Base-by-base conservation (phyloP, 2,329 filamentous ascomycete species). In the Cladosporium sp. region DNA sequence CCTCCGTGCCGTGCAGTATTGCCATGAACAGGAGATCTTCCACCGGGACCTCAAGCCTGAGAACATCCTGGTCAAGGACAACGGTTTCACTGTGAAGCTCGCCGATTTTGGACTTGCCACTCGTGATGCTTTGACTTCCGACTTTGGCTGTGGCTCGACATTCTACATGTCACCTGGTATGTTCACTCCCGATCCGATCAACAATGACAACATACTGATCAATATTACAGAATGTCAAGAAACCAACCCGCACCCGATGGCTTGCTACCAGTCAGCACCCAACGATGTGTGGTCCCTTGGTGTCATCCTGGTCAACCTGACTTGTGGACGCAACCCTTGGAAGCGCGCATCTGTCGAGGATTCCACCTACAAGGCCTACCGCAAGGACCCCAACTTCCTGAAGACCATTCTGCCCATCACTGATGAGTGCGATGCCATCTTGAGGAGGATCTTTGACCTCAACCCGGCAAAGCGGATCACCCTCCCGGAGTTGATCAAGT, bases 161-260 rank as follows among this genome's bases (percentile, higher is more conserved):
- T 97, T 97, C 66, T 99, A 99, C 75, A 99, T 97, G 93, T 96
- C 90, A 66, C 93, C 93, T 82, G 92, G 92, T 96, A 86, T 20
- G 58, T 56, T 20, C 8, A 13, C 13, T 13, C 12, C 32, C 12
- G 9, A 5, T 24, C 13, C 22, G 8, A 53, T 51, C 20, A 15
- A 39, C 39, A 22, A 54, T 51, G 47, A 56, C 49, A 40, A 50
- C 61, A 67, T 57, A 64, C 50, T 54, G 49, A 44, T 27, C 32
- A 22, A 37, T 29, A 55, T 47, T 58, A 49, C 71, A 96, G 93
- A 99, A 82, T 99, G 93, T 68, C 83, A 96, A 70, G 88, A 89
- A 62, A 80, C 85, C 51, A 78, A 79, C 72, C 85, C 75, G 64
- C 83, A 80, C 80, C 82, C 77, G 70, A 78, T 78, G 66, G 77